Percentiles rank a stretch among this genome's conserved stretches.
phyloP scores from a whole-genome alignment of 2,329 filamentous ascomycete genomes.

The Penicillium italicum region DNA sequence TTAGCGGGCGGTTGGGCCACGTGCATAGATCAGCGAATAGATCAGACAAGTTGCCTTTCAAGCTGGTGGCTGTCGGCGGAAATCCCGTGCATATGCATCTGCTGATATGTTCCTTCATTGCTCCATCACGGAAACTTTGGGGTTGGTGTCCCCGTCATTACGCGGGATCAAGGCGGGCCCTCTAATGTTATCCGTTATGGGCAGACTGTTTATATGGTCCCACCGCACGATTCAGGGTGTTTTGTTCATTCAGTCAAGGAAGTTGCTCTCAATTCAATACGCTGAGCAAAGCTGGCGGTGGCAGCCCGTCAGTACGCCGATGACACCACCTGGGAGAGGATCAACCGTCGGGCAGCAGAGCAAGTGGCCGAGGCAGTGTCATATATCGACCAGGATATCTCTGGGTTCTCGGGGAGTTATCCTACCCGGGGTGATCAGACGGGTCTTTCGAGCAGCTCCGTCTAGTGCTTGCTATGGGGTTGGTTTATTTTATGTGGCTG shows the following conservation, averaged over 20 bases:
- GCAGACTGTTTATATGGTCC: slow-evolving; percentile 59
- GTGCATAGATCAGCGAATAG: slow-evolving; percentile 6
- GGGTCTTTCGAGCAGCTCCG: slow-evolving; percentile 25
- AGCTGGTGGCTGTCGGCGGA: slow-evolving; percentile 64
- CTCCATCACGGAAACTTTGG: slow-evolving; percentile 69
- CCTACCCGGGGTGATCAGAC: slow-evolving; percentile 13
- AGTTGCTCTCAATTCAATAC: slow-evolving; percentile 46
- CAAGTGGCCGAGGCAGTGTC: slow-evolving; percentile 53
- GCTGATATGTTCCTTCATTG: slow-evolving; percentile 69
- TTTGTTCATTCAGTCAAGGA: slow-evolving; percentile 56
- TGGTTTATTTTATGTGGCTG: slow-evolving; percentile 38
- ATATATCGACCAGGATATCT: slow-evolving; percentile 16
- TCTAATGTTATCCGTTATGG: slow-evolving; percentile 63
- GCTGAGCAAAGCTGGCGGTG: slow-evolving; percentile 47
- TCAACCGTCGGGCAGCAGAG: slow-evolving; percentile 67
- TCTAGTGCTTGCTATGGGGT: slow-evolving; percentile 29
- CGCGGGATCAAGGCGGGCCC: slow-evolving; percentile 65
- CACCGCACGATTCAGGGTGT: slow-evolving; percentile 55
- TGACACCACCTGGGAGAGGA: slow-evolving; percentile 66
- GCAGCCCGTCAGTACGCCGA: slow-evolving; percentile 56
- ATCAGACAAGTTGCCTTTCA: slow-evolving; percentile 54
- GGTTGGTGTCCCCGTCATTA: slow-evolving; percentile 64
- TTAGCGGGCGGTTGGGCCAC: slow-evolving; percentile 16
- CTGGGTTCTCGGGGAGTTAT: slow-evolving; percentile 10
- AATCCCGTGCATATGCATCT: slow-evolving; percentile 66